Evolutionary conservation across 225 moss, liverwort and hornwort genomes (phyloP).

Genomic region (Pseudoscleropodium purum): DNA sequence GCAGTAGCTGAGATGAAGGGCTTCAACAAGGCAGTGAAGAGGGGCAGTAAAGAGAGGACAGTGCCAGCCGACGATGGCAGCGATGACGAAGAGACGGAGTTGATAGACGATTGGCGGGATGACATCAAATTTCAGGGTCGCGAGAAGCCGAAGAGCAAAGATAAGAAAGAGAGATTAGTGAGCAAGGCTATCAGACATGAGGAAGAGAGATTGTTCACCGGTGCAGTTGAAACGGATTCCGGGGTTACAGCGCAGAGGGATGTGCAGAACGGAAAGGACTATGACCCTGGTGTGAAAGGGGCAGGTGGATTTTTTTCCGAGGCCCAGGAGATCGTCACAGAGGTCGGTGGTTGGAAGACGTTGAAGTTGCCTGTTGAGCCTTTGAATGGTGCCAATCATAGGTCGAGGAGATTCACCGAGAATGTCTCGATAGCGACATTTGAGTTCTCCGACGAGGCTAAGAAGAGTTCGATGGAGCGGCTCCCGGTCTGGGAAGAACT

Average conservation of each 20-base stretch:
- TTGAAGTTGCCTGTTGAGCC: neutral
- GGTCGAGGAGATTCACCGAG: neutral
- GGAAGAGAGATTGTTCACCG: constrained; percentile 14
- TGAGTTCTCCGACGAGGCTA: neutral
- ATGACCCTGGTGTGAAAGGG: neutral
- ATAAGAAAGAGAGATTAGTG: constrained; percentile 29
- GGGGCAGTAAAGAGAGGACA: constrained; percentile 43
- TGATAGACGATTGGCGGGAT: constrained; percentile 86
- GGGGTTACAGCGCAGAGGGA: neutral
- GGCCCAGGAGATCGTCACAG: neutral
- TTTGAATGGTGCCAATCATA: neutral
- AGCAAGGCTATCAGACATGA: constrained; percentile 43
- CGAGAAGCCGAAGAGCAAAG: constrained; percentile 50
- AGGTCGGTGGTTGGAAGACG: neutral
- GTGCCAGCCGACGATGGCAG: constrained; percentile 17
- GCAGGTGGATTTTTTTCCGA: neutral
- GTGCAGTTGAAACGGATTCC: neutral
- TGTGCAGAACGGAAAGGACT: constrained; percentile 11
- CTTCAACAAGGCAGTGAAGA: constrained; percentile 43
- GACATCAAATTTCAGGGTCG: constrained; percentile 59
- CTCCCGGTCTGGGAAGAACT: neutral
- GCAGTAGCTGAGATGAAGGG: constrained; percentile 21
- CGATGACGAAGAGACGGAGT: constrained; percentile 57
- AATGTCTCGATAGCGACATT: neutral
- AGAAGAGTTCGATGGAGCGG: neutral